Base-by-base conservation (phyloP, 495 filamentous ascomycete genomes). In the Beverwykella pulmonaria region DNA sequence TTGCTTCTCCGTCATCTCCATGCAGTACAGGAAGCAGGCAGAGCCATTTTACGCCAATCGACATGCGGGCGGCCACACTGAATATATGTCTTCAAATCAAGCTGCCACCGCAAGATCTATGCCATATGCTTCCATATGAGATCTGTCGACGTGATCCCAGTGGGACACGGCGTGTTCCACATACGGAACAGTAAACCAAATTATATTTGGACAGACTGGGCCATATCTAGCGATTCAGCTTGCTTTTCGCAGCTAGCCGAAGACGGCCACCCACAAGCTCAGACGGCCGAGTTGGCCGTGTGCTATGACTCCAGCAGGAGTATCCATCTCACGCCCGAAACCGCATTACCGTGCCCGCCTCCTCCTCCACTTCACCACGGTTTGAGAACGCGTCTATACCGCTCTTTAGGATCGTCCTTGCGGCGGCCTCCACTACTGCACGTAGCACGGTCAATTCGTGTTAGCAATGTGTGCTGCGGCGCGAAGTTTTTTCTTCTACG, bases 371-470 rank as follows among this genome's bases (percentile, higher is more conserved):
- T 58, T 29, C 57, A 57, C 52, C 48, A 54, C 49, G 32, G 56
- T 64, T 60, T 70, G 54, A 65, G 55, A 14, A 70, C 67, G 67
- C 67, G 67, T 70, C 56, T 52, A 54, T 47, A 56, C 49, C 36
- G 61, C 41, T 47, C n/a, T 36, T 56, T 50, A 19, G 61, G 6
- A 32, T 48, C 22, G 29, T 34, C 29, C 32, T 48, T 23, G 57
- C n/a, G 26, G 20, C 48, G 14, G 56, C 32, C 19, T 52, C 26
- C 53, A 53, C 39, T 47, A 20, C 39, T 17, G 30, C 27, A 23
- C 25, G 17, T 30, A 34, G 10, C 15, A 27, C 55, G 23, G 19
- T 30, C 39, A 44, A 39, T 50, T 47, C 22, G 27, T 26, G 54
- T 53, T 52, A 65, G 62, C 62, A n/a, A 53, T 50, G 53, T 59